Base-by-base conservation (phyloP, 768 basidiomycete genomes). In the Trametes maxima region DNA sequence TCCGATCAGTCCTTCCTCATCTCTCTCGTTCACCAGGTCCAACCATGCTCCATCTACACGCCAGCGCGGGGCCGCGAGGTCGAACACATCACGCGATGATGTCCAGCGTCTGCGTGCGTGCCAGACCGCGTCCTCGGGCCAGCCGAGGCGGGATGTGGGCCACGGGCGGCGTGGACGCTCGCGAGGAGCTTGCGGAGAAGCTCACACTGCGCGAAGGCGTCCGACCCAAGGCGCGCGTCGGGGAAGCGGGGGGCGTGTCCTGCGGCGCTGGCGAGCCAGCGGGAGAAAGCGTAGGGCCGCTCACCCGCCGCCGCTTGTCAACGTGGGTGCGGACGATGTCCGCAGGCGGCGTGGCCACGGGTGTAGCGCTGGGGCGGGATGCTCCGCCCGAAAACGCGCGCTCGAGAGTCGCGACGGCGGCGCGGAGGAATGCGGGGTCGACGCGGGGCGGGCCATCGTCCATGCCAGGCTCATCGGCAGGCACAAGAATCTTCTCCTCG, bases 401-500 rank as follows among this genome's bases (percentile, higher is more conserved):
- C 10, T 10, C 8, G 24, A 57, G 21, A 3, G 57, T 40, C 8
- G n/a, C 40, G 40, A 42, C 48, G 17, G 57, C 57, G 2, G n/a
- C 28, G 10, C 48, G 57, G 13, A 51, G 35, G 33, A 56, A 36
- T 39, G 33, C 37, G 16, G 35, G 51, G 24, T 54, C 47, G 10
- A 51, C 45, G 54, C 60, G 54, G 17, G 28, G 3, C 3, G 54
- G 60, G 21, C 66, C 69, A 22, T 64, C 63, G 59, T 65, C 65
- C 64, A 66, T 68, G 49, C 54, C 66, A 4, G 64, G 62, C 54
- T 62, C 66, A 53, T 70, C 68, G 13, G 63, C 55, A 0, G 69
- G 69, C n/a, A 68, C 65, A 58, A 65, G 67, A n/a, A 72, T 68
- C 13, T 40, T n/a, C 11, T 54, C 58, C 35, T 73, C 71, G 5